These are phyloP conservation scores for Hirschfeldia incana DNA, from an alignment of 345 rosid genomes.

Conservation along the genomic window DNA sequence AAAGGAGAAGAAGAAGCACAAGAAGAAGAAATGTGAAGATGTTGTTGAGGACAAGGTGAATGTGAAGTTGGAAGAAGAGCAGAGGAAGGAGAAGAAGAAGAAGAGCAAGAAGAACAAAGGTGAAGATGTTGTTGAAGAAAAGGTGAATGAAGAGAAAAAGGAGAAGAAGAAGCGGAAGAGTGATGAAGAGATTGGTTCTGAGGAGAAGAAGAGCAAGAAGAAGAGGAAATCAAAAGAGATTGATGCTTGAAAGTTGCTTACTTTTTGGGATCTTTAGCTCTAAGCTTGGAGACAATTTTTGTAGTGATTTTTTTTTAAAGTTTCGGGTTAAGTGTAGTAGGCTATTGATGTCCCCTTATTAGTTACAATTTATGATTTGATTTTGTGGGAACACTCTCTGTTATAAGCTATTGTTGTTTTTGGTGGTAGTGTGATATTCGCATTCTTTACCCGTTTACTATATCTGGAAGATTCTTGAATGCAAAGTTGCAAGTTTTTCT, in stretches of 20 bases:
- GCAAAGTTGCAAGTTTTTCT: not conserved
- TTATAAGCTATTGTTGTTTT: no score
- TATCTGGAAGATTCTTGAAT: no score
- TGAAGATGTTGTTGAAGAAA: no score
- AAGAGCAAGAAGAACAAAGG: no score
- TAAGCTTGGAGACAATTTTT: not conserved
- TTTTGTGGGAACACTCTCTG: no score
- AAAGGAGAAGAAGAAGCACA: not conserved
- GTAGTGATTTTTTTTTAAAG: not conserved
- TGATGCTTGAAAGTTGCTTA: not conserved
- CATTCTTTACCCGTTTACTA: no score
- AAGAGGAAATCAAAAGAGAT: not conserved
- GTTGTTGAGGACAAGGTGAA: no score
- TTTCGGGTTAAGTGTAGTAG: not conserved
- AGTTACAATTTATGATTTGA: no score
- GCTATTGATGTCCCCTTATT: not conserved
- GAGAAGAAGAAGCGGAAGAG: not conserved
- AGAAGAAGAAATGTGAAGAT: not conserved
- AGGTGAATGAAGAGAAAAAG: not conserved
- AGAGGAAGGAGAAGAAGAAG: no score
- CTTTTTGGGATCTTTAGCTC: not conserved
- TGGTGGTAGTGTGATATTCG: no score
- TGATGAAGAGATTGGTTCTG: not conserved
- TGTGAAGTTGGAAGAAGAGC: no score
- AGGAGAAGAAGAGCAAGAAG: not conserved